phyloP scores from a whole-genome alignment of 2,329 filamentous ascomycete genomes.

The Tolypocladium pustulatum region DNA sequence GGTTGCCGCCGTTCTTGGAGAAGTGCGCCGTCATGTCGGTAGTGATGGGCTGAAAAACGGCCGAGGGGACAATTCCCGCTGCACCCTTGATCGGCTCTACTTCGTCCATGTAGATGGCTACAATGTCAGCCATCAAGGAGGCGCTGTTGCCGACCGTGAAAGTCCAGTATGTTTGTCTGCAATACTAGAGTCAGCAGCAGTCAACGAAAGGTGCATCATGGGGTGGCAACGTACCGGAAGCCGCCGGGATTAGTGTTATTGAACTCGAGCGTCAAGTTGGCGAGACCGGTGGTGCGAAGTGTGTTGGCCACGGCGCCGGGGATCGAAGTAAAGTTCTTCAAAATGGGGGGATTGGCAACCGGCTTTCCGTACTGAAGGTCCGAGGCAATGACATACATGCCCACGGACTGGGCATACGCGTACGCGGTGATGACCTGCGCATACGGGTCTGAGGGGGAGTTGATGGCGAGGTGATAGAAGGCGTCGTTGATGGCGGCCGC shows the following conservation, averaged over 20 bases:
- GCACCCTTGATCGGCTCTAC: slow-evolving; percentile 10
- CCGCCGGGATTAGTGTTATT: slow-evolving; percentile 11
- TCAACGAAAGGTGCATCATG: too few species aligned
- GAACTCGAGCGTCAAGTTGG: slow-evolving; percentile 11
- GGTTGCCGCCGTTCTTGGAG: slow-evolving; percentile 20
- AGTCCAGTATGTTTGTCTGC: slow-evolving; percentile 12
- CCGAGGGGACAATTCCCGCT: slow-evolving; percentile 14
- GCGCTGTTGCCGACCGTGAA: slow-evolving; percentile 9
- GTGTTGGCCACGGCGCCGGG: slow-evolving; percentile 9
- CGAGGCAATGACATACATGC: slow-evolving; percentile 7
- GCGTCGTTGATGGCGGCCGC: slow-evolving; percentile 9
- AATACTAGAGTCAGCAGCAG: not conserved
- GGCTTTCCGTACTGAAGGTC: slow-evolving; percentile 11
- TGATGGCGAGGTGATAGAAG: slow-evolving; percentile 11
- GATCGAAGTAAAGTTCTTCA: slow-evolving; percentile 10
- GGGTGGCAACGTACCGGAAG: slow-evolving; percentile 9
- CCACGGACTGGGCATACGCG: slow-evolving; percentile 8
- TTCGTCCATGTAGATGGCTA: slow-evolving; percentile 11
- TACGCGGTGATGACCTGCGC: slow-evolving; percentile 13
- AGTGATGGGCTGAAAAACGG: slow-evolving; percentile 29
- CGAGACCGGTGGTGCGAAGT: slow-evolving; percentile 7
- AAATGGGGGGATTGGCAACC: slow-evolving; percentile 7
- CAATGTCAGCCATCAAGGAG: slow-evolving; percentile 11
- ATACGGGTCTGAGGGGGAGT: slow-evolving; percentile 9
- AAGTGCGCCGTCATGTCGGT: slow-evolving; percentile 22